Evolutionary conservation across 2,329 filamentous ascomycete species (phyloP), one percentile per base, ranked within the genome.

Genomic region (Paracamarosporium sp.): DNA sequence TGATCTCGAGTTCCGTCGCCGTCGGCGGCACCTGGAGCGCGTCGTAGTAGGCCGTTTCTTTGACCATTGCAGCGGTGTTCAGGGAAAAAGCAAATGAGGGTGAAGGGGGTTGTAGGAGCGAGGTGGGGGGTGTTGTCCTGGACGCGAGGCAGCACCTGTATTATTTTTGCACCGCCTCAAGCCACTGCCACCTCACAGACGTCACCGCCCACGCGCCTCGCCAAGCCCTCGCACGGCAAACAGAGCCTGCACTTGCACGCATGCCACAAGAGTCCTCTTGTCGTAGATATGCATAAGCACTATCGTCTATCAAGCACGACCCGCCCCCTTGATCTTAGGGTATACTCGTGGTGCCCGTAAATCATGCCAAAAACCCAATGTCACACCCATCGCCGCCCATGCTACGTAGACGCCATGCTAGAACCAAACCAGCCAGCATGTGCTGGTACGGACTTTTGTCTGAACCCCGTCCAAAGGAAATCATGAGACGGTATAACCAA

Each of bases 1-100:
- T 97, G 80, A 97, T 97, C 76, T 97, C 93, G 50, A 97, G 86
- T 76, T 94, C 91, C 36, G 91, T 90, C 28, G 93, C 94, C 55
- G 90, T 92, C 65, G 92, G 89, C 80, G 89, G 83, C 71, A 97
- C 93, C 73, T 90, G 91, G 36, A 97, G 84, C 68, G 87, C 88
- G 79, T 97, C 93, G 79, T 96, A 96, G 80, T 96, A 96, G 68
- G 87, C 82, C 57, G 92, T 96, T 78, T 96, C 92, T 70, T 90
- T 90, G 69, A 95, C 92, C 92, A 96, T 96, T 73, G 47, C 43
- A 51, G 57, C 58, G 52, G 52, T 20, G n/a, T 30, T 11, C 11
- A 13, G n/a, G 48, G 17, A 41, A 36, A 27, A 17, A 25, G n/a
- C 35, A 30, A 15, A 15, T 15, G 24, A 47, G 17, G 28, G 36